Conservation (phyloP, 2,329 filamentous ascomycete genomes). For the Aspergillus puulaauensis region DNA sequence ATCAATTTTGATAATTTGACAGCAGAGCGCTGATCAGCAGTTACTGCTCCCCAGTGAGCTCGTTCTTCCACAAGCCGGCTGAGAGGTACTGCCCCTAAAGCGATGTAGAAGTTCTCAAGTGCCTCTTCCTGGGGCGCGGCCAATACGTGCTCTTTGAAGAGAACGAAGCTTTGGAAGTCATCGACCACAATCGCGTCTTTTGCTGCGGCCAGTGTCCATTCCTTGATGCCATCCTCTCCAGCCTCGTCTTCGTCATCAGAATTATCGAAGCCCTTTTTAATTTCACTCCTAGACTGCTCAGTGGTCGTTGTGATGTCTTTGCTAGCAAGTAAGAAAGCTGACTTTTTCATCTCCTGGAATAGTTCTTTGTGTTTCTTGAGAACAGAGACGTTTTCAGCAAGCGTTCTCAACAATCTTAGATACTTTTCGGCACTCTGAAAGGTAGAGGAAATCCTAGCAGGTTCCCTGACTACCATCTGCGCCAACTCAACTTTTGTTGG, state of each 20-base stretch:
- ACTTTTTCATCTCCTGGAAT: conserved; percentile 70
- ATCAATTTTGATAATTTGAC: conserved; percentile 74
- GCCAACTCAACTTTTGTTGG: conserved; percentile 86
- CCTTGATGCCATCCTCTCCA: conserved; percentile 62
- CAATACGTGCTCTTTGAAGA: conserved; percentile 82
- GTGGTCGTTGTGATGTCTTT: conserved; percentile 60
- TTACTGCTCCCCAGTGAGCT: conserved; percentile 66
- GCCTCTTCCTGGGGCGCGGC: conserved; percentile 87
- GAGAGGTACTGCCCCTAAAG: conserved; percentile 74
- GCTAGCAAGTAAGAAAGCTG: conserved; percentile 79
- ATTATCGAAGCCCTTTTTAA: conserved; percentile 18
- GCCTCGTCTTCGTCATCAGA: conserved; percentile 50
- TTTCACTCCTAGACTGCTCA: conserved; percentile 14
- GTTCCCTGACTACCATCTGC: conserved; percentile 77
- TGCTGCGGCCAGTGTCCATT: conserved; percentile 75
- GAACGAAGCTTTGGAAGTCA: conserved; percentile 82
- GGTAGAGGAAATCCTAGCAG: conserved; percentile 74
- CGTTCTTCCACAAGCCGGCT: conserved; percentile 78
- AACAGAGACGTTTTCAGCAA: conserved; percentile 69
- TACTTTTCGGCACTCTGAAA: conserved; percentile 85
- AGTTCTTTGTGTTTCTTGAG: conserved; percentile 78
- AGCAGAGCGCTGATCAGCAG: conserved; percentile 67
- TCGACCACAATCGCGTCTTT: conserved; percentile 75
- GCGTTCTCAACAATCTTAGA: conserved; percentile 72
- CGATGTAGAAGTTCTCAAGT: conserved; percentile 80